These are phyloP conservation scores for Prunus salicina DNA, from an alignment of 306 rosid species.

Conservation along the genomic window DNA sequence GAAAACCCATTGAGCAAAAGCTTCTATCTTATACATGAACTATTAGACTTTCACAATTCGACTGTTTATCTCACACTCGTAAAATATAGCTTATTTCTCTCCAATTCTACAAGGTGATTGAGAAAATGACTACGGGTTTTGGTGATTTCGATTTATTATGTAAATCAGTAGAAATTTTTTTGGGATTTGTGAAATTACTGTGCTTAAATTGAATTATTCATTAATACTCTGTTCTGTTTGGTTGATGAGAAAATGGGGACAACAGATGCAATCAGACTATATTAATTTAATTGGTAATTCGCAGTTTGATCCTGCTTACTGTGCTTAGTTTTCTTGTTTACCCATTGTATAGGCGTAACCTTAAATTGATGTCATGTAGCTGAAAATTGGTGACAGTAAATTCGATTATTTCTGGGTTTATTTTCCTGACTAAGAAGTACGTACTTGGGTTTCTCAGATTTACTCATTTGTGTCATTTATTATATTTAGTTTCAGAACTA, in stretches of 20 bases:
- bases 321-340: neutral
- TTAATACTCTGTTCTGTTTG: slow-evolving; percentile 12
- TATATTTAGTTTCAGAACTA: neutral
- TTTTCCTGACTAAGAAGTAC: neutral
- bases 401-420: neutral
- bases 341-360: neutral
- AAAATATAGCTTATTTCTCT: slow-evolving; percentile 20
- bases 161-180: neutral
- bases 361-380: neutral
- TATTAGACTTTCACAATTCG: neutral
- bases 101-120: slow-evolving; percentile 10
- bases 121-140: slow-evolving; percentile 8
- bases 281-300: neutral
- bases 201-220: slow-evolving; percentile 9
- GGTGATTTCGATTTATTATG: slow-evolving; percentile 22
- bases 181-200: slow-evolving; percentile 29
- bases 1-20: slow-evolving; percentile 1
- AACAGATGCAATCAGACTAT: slow-evolving; percentile 7
- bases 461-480: neutral
- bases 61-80: neutral
- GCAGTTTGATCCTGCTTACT: neutral
- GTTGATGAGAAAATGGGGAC: slow-evolving; percentile 27
- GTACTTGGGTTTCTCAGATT: neutral
- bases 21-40: slow-evolving; percentile 17
- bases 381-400: neutral